A percentile compares a stretch with the other conserved stretches of the same genome.
Evolutionary conservation across 768 basidiomycete genomes (phyloP).

Genomic region (Amanita brunnescens): DNA sequence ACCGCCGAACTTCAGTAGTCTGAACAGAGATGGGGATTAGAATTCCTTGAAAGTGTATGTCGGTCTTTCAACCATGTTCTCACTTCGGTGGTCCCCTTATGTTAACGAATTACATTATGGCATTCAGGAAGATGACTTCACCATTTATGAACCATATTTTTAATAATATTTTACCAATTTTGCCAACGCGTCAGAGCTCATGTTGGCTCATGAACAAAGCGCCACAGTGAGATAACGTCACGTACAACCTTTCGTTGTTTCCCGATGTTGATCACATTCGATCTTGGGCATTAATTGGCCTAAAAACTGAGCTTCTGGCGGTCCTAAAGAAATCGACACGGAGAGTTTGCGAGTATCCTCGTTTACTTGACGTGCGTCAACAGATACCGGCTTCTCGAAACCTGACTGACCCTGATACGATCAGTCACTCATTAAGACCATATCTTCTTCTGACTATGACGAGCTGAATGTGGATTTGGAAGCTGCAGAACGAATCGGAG

Average conservation of each 20-base stretch:
- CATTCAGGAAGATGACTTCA: constrained; percentile 92
- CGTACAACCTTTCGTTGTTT: constrained; percentile 11
- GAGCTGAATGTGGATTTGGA: constrained; percentile 80
- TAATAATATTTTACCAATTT: constrained; percentile 98
- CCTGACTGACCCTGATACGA: not conserved
- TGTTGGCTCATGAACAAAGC: constrained; percentile 80
- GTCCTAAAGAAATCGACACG: constrained; percentile 99
- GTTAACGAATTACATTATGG: constrained; percentile 21
- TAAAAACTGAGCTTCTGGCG: constrained; percentile 88
- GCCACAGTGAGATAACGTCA: constrained; percentile 53
- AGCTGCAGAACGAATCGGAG: constrained; percentile 87
- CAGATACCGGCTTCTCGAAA: constrained; percentile 1
- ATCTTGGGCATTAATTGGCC: constrained; percentile 62
- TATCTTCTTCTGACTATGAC: constrained; percentile 54
- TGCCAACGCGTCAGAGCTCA: constrained; percentile 76
- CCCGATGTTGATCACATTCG: constrained; percentile 32
- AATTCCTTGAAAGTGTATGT: constrained; percentile 79
- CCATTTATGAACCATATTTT: constrained; percentile 94
- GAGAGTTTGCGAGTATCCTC: constrained; percentile 96
- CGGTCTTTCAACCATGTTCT: constrained; percentile 29
- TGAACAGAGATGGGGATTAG: constrained; percentile 81
- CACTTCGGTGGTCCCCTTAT: constrained; percentile 30
- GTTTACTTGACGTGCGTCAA: constrained; percentile 75
- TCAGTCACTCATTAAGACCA: constrained; percentile 71
- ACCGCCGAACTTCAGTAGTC: constrained; percentile 76